These are phyloP conservation scores for Circinella minor DNA, from an alignment of 371 early-diverging fungal species.

Conservation along the genomic window DNA sequence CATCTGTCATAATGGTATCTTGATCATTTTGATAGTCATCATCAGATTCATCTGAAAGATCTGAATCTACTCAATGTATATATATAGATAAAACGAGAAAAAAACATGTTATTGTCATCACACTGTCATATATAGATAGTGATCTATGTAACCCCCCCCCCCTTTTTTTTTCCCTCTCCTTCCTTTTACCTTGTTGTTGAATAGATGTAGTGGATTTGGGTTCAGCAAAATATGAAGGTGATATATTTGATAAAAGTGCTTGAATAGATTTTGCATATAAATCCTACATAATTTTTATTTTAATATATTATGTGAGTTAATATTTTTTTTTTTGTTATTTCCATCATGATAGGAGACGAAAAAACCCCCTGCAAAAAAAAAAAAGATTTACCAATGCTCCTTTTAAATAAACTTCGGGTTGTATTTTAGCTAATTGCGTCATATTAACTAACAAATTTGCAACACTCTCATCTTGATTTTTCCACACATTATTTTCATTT, in stretches of 20 bases:
- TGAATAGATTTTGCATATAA: constrained; percentile 7
- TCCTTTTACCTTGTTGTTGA: constrained; percentile 7
- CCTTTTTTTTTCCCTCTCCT: no score
- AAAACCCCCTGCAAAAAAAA: neutral
- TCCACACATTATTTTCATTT: constrained; percentile 14
- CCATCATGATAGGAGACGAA: neutral
- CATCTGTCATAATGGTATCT: constrained; percentile 34
- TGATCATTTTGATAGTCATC: constrained; percentile 30
- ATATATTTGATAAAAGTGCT: constrained; percentile 19
- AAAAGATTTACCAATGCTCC: constrained; percentile 15
- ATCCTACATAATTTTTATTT: neutral
- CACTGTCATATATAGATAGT: neutral
- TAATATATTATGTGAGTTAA: neutral
- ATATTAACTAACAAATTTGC: constrained; percentile 42
- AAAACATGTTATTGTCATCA: neutral
- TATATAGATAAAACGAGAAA: no score
- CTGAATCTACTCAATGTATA: neutral
- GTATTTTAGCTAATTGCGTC: constrained; percentile 27
- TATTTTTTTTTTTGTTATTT: no score
- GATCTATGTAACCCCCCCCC: neutral
- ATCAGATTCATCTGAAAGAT: constrained; percentile 1
- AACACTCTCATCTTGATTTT: constrained; percentile 1
- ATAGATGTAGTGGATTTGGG: neutral
- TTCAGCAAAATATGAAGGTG: constrained; percentile 21
- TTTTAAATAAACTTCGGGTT: constrained; percentile 23